A percentile compares a stretch with the other conserved stretches of the same genome.
These are phyloP conservation scores for Candida suzukii DNA, from an alignment of 805 yeast species.

Conservation along the genomic window DNA sequence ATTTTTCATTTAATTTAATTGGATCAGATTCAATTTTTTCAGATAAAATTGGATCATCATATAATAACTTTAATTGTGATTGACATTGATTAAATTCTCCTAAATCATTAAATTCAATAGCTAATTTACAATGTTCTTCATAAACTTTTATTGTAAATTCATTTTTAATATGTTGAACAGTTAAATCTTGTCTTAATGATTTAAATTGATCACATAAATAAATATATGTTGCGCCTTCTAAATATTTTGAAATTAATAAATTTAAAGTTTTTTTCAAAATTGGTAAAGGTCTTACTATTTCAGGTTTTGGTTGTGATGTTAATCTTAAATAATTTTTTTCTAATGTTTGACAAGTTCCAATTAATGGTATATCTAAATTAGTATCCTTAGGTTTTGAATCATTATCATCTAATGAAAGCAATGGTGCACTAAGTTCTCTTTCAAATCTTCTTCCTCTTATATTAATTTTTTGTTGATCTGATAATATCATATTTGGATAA, in stretches of 20 bases:
- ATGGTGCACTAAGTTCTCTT: constrained; percentile 18
- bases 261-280: constrained; percentile 54
- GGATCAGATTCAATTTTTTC: constrained; percentile 15
- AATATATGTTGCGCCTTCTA: constrained; percentile 50
- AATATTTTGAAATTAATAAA: constrained; percentile 45
- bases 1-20: constrained; percentile 23
- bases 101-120: constrained; percentile 73
- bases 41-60: constrained; percentile 31
- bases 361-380: constrained; percentile 19
- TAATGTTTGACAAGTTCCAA: constrained; percentile 59
- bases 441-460: constrained; percentile 45
- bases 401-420: constrained; percentile 3
- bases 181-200: constrained; percentile 86
- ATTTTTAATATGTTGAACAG: constrained; percentile 81
- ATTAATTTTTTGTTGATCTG: constrained; percentile 1
- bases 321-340: constrained; percentile 79
- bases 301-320: constrained; percentile 89
- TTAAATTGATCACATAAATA: constrained; percentile 87
- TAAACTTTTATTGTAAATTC: constrained; percentile 74
- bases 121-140: constrained; percentile 82
- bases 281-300: constrained; percentile 65
- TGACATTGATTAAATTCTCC: constrained; percentile 97
- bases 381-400: constrained; percentile 3
- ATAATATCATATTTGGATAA: neutral
- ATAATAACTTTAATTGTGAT: constrained; percentile 64